Conservation (phyloP, 768 basidiomycete genomes). For the Suillus paluster region DNA sequence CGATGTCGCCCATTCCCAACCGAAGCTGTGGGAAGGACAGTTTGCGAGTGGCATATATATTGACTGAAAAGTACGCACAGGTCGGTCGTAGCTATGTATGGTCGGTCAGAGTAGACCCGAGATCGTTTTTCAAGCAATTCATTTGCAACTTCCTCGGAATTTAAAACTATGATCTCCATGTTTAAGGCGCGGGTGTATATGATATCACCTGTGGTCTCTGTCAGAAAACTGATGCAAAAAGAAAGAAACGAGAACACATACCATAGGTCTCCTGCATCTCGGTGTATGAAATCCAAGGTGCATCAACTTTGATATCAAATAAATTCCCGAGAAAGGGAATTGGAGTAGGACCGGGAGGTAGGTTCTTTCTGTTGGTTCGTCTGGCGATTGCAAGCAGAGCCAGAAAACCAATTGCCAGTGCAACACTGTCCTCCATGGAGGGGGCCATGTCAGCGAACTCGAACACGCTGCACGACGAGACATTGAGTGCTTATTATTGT, state of each 20-base stretch:
- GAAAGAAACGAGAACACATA: constrained; percentile 14
- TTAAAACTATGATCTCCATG: constrained; percentile 27
- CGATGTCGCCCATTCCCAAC: too few species aligned
- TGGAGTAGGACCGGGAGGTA: constrained; percentile 47
- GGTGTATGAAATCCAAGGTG: constrained; percentile 44
- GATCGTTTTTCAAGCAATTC: constrained; percentile 36
- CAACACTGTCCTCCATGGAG: too few species aligned
- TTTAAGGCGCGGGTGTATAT: constrained; percentile 32
- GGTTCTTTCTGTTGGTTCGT: background rate
- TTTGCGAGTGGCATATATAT: too few species aligned
- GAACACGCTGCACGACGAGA: too few species aligned
- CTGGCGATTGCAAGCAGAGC: too few species aligned
- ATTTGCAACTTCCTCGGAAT: constrained; percentile 28
- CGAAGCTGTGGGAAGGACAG: too few species aligned
- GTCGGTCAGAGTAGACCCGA: constrained; percentile 33
- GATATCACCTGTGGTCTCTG: constrained; percentile 22
- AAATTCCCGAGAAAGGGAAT: constrained; percentile 49
- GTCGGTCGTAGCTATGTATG: constrained; percentile 23
- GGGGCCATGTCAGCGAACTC: too few species aligned
- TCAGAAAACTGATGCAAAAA: background rate
- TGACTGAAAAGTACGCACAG: too few species aligned
- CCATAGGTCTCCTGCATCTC: constrained; percentile 49
- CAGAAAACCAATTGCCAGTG: too few species aligned
- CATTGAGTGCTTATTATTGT: too few species aligned
- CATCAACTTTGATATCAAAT: constrained; percentile 45